Percentiles rank a stretch among this genome's conserved stretches.
Conservation (phyloP, 345 rosid genomes). For the Atalantia buxifolia region DNA sequence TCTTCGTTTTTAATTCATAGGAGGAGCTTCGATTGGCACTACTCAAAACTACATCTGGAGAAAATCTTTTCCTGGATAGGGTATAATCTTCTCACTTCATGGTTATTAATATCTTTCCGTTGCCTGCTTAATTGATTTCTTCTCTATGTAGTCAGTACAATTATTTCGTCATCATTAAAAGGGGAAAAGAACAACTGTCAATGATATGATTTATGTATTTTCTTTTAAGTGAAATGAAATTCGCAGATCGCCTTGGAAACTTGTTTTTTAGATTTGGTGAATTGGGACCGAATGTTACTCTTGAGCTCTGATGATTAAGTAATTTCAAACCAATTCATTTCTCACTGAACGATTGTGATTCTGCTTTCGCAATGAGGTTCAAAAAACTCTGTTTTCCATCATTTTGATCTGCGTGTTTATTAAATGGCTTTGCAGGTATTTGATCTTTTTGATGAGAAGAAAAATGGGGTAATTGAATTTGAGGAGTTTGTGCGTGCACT, state of each 20-base stretch:
- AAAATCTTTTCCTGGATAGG: constrained; percentile 55
- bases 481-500: constrained; percentile 33
- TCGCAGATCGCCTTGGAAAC: neutral
- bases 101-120: neutral
- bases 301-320: neutral
- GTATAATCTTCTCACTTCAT: constrained; percentile 20
- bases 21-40: constrained; percentile 66
- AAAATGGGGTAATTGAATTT: constrained; percentile 35
- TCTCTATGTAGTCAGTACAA: neutral
- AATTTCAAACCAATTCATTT: neutral
- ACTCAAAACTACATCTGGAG: constrained; percentile 33
- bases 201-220: neutral
- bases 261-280: neutral
- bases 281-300: neutral
- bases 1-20: constrained; percentile 24
- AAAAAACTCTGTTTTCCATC: neutral
- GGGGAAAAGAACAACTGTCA: neutral
- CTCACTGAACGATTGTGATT: too few species aligned
- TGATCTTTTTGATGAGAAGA: constrained; percentile 36
- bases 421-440: constrained; percentile 21
- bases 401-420: neutral
- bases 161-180: too few species aligned
- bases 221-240: neutral
- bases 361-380: neutral
- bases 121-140: neutral